These are phyloP conservation scores for Nakazawaea wyomingensis DNA, from an alignment of 805 yeast species.

Conservation along the genomic window DNA sequence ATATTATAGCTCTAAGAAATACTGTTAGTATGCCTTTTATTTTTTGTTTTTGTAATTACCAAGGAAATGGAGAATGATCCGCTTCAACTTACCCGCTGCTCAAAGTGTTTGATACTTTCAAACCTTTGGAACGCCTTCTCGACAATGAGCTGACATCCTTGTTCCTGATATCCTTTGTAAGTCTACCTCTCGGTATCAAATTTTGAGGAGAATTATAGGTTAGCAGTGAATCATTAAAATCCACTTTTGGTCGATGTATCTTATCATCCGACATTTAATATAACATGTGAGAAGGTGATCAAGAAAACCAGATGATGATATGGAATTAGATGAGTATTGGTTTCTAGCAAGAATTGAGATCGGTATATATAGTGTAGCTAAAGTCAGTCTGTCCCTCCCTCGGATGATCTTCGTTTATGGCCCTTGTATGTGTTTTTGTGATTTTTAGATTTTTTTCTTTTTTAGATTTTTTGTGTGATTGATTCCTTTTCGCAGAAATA, in stretches of 20 bases:
- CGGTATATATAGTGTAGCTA: too few relatives aligned
- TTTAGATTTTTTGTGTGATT: too few relatives aligned
- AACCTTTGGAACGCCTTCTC: neutral
- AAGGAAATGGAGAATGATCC: too few relatives aligned
- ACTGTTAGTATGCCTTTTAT: conserved; percentile 2
- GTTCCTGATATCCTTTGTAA: neutral
- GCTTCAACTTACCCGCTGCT: conserved; percentile 5
- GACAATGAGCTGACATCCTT: neutral
- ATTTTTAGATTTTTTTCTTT: too few relatives aligned
- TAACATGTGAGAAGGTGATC: neutral
- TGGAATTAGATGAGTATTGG: too few relatives aligned
- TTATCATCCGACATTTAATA: conserved; percentile 1
- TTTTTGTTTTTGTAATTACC: too few relatives aligned
- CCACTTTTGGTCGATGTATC: conserved; percentile 3
- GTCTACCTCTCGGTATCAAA: neutral
- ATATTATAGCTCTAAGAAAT: neutral
- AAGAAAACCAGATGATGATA: too few relatives aligned
- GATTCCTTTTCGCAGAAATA: too few relatives aligned
- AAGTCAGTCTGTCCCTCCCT: too few relatives aligned
- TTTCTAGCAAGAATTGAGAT: too few relatives aligned
- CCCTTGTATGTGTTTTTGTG: too few relatives aligned
- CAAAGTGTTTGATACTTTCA: conserved; percentile 4
- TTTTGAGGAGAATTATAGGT: conserved; percentile 1
- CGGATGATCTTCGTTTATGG: too few relatives aligned
- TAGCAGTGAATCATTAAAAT: conserved; percentile 1